Evolutionary conservation across 768 basidiomycete genomes (phyloP), one percentile per base, ranked within the genome.

Genomic region (Dioszegia hungarica): DNA sequence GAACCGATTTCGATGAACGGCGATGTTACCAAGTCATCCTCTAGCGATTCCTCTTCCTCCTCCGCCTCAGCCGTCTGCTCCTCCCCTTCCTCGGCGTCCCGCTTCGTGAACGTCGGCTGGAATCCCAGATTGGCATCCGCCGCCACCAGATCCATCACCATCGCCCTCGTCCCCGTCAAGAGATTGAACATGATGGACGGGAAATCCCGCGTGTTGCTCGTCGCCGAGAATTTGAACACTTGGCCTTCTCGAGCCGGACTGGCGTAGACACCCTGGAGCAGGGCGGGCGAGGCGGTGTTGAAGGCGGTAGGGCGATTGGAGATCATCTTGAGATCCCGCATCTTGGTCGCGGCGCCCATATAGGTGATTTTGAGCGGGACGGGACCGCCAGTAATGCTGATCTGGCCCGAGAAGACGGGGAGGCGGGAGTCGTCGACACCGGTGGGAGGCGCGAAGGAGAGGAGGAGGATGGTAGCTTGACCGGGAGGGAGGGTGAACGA

Each of bases 321-420:
- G 34, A 51, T 51, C 49, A 51, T 51, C 25, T n/a, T 51, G 20
- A 28, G 2, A 24, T 51, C 49, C 5, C 49, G 49, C 63, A 77
- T 67, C 25, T 61, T 65, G 36, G 69, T 67, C 12, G 76, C 74
- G 4, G 74, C 67, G 51, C 75, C 76, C 40, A 77, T 54, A 53
- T 77, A 77, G 15, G 76, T 69, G 24, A 75, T 64, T 28, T 69
- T 34, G 25, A 63, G 49, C 15, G 52, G 49, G 9, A 55, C 44
- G 10, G 56, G 41, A 50, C 61, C 73, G 39, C 63, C 62, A 1
- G 53, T 43, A 29, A 75, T 57, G 51, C 77, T 58, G 61, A 86
- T 81, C 76, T 80, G 84, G 5, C 84, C 85, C 27, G 82, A 83
- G 76, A 81, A 85, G 54, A 84, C 78, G 22, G 85, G 84, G 73